A percentile compares a stretch with the other conserved stretches of the same genome.
phyloP scores from a whole-genome alignment of 2,329 filamentous ascomycete genomes.

The Metarhizium guizhouense region DNA sequence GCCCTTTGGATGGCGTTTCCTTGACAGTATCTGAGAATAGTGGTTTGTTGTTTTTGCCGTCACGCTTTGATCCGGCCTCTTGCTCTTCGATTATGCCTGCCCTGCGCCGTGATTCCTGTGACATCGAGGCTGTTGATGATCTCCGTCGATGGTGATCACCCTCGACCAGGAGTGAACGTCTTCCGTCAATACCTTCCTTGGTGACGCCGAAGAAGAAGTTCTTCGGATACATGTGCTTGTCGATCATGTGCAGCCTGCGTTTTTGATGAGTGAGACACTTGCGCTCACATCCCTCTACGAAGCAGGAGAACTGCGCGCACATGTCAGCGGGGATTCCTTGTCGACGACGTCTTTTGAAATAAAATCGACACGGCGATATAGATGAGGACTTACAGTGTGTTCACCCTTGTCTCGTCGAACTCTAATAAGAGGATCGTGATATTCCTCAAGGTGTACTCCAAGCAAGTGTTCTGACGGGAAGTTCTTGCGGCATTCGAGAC shows the following conservation, averaged over 20 bases:
- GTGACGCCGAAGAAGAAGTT: constrained; percentile 85
- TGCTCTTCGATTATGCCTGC: constrained; percentile 22
- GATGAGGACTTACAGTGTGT: constrained; percentile 59
- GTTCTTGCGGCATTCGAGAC: constrained; percentile 75
- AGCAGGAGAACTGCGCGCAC: constrained; percentile 64
- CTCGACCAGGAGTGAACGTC: constrained; percentile 68
- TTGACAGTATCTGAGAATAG: constrained; percentile 9
- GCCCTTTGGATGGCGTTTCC: constrained; percentile 11
- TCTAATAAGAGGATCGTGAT: constrained; percentile 72
- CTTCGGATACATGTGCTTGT: constrained; percentile 87
- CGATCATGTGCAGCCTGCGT: constrained; percentile 77
- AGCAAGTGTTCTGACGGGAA: constrained; percentile 80
- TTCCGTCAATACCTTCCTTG: constrained; percentile 80
- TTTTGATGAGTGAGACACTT: constrained; percentile 79
- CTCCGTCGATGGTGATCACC: constrained; percentile 37
- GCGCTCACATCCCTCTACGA: constrained; percentile 79
- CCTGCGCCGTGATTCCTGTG: constrained; percentile 23
- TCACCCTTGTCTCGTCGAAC: constrained; percentile 71
- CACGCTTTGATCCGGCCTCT: constrained; percentile 1
- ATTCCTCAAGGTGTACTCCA: constrained; percentile 79
- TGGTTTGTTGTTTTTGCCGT: constrained; percentile 11
- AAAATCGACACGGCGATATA: background rate
- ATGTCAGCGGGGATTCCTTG: background rate
- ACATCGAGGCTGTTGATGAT: constrained; percentile 31
- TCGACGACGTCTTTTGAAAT: background rate